These are phyloP conservation scores for Penicillium paneum DNA, from an alignment of 2,329 filamentous ascomycete species.

Conservation along the genomic window DNA sequence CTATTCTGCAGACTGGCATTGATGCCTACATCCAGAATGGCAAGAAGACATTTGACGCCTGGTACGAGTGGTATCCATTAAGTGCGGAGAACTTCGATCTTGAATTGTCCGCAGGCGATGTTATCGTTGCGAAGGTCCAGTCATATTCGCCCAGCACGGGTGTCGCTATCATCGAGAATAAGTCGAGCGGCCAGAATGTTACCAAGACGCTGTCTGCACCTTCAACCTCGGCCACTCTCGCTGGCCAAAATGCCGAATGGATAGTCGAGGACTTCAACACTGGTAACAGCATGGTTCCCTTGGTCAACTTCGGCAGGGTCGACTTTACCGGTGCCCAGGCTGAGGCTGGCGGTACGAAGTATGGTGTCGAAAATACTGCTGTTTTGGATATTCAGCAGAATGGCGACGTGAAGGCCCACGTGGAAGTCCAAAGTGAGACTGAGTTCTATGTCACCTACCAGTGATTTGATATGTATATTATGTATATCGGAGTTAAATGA, in stretches of 20 bases:
- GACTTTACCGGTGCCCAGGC: constrained; percentile 36
- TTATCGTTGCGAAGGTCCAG: constrained; percentile 43
- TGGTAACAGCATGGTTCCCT: constrained; percentile 39
- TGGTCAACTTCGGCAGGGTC: constrained; percentile 50
- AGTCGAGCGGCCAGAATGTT: constrained; percentile 51
- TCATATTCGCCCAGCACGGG: constrained; percentile 42
- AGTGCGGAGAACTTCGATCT: constrained; percentile 55
- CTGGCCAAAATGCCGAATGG: constrained; percentile 60
- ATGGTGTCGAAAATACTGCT: constrained; percentile 38
- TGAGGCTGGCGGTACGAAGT: constrained; percentile 19
- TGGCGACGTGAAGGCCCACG: constrained; percentile 33
- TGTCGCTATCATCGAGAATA: constrained; percentile 51
- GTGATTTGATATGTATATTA: neutral
- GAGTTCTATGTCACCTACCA: constrained; percentile 28
- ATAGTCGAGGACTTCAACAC: constrained; percentile 58
- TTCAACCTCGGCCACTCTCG: constrained; percentile 42
- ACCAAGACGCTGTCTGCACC: constrained; percentile 51
- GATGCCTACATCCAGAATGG: constrained; percentile 53
- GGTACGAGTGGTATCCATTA: constrained; percentile 62
- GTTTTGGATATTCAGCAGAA: constrained; percentile 50
- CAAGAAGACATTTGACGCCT: constrained; percentile 50
- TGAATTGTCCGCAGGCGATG: constrained; percentile 45
- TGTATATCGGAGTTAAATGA: neutral
- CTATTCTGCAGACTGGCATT: constrained; percentile 58
- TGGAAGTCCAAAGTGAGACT: constrained; percentile 24